Conservation (phyloP, 345 rosid genomes). For the Eucalyptus pumila region DNA sequence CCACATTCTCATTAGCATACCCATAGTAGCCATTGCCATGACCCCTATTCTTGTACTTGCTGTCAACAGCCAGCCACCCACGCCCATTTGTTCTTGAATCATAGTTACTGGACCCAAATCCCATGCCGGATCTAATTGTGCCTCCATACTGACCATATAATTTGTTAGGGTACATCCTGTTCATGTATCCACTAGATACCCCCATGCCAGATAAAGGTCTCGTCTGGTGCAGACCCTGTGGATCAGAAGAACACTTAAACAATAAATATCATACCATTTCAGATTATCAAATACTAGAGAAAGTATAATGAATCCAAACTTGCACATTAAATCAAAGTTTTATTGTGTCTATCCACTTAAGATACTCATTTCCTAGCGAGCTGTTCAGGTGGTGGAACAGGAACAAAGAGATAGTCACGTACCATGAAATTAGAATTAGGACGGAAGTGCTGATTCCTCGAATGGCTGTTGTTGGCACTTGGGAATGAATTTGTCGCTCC, state of each 20-base stretch:
- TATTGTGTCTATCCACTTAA: background rate
- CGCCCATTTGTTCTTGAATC: constrained; percentile 50
- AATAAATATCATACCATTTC: background rate
- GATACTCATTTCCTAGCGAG: background rate
- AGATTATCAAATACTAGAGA: background rate
- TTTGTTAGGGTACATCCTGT: constrained; percentile 64
- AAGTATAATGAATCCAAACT: background rate
- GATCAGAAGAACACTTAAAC: background rate
- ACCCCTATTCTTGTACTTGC: constrained; percentile 57
- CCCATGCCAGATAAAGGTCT: constrained; percentile 46
- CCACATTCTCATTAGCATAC: constrained; percentile 45
- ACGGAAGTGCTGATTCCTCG: constrained; percentile 48
- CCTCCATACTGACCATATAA: constrained; percentile 55
- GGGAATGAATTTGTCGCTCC: constrained; percentile 35
- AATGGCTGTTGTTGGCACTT: constrained; percentile 28
- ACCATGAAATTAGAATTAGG: constrained; percentile 58
- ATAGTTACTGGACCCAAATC: constrained; percentile 61
- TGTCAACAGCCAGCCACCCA: constrained; percentile 54
- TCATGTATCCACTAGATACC: constrained; percentile 38
- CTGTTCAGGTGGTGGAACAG: background rate
- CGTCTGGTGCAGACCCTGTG: constrained; percentile 47
- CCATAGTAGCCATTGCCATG: constrained; percentile 57
- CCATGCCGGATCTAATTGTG: constrained; percentile 49
- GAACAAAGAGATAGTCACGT: background rate
- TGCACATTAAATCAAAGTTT: background rate